phyloP scores from a whole-genome alignment of 495 filamentous ascomycete species.

The Trichocladium uniseriatum region DNA sequence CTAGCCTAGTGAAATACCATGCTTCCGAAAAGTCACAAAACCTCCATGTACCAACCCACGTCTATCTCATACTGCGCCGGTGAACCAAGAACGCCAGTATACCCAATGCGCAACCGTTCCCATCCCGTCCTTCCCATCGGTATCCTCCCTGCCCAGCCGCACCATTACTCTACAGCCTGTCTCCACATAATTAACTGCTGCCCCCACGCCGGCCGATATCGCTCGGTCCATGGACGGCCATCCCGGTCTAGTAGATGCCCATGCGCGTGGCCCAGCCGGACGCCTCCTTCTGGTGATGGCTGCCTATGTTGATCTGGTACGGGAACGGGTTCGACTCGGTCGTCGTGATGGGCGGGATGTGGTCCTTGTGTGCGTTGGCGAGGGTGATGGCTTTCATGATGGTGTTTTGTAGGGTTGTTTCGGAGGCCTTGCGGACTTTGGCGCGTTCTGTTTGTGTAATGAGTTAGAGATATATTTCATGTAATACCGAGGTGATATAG shows the following conservation, averaged over 20 bases:
- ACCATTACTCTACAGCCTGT: no score
- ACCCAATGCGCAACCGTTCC: no score
- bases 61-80: no score
- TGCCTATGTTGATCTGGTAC: constrained; percentile 72
- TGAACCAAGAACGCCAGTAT: no score
- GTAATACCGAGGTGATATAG: no score
- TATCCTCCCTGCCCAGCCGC: no score
- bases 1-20: no score
- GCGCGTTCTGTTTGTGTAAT: constrained; percentile 51
- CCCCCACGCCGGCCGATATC: neutral
- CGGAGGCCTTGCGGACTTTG: constrained; percentile 82
- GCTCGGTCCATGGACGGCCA: neutral
- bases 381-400: constrained; percentile 78
- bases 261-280: constrained; percentile 67
- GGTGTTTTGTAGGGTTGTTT: constrained; percentile 72
- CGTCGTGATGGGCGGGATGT: constrained; percentile 94
- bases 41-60: no score
- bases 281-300: constrained; percentile 12
- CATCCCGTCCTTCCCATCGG: no score
- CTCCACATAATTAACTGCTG: no score
- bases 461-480: no score
- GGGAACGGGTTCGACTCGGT: constrained; percentile 91
- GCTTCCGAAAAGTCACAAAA: no score
- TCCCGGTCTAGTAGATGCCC: constrained; percentile 53
- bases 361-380: constrained; percentile 83